Evolutionary conservation across 495 filamentous ascomycete species (phyloP), one percentile per base, ranked within the genome.

Genomic region (Jackrogersella multiformis): DNA sequence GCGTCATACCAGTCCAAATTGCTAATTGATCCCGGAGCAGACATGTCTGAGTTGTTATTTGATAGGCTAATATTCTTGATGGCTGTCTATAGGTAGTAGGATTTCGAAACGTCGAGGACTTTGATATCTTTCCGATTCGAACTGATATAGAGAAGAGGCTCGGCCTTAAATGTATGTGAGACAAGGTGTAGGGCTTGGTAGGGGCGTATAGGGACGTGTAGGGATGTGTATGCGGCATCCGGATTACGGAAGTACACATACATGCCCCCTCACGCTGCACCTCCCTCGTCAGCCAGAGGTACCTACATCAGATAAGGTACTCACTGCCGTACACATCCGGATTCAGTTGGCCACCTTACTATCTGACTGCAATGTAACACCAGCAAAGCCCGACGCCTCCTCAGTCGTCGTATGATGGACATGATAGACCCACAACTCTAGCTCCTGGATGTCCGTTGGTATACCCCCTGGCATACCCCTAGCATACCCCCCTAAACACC

Each of bases 21-120:
- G 59, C 66, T 72, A 30, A 76, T 70, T 46, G 73, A 76, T 54
- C 73, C 73, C 13, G 71, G 68, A 38, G 67, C 52, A 56, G 74
- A 56, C 74, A 76, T 76, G 4, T 53, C 69, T 35, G 51, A 44
- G 48, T 51, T 9, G 20, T n/a, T n/a, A 51, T 34, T 34, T 41
- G 16, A 52, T 5, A 24, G 41, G n/a, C 35, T 23, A 12, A 24
- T 20, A 41, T 58, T 39, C 28, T 51, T 46, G 32, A 26, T 7
- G 23, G 35, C 13, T 60, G 28, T 63, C 21, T 59, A 41, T 46
- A 30, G 26, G 12, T 1, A 5, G 24, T 4, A 30, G 15, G 23
- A 32, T 51, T 45, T 60, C 26, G 24, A 55, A 18, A 28, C n/a
- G n/a, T 24, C 15, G 32, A 21, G 45, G 49, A 28, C 18, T 45